phyloP scores from a whole-genome alignment of 495 filamentous ascomycete species.

The Podospora conica region DNA sequence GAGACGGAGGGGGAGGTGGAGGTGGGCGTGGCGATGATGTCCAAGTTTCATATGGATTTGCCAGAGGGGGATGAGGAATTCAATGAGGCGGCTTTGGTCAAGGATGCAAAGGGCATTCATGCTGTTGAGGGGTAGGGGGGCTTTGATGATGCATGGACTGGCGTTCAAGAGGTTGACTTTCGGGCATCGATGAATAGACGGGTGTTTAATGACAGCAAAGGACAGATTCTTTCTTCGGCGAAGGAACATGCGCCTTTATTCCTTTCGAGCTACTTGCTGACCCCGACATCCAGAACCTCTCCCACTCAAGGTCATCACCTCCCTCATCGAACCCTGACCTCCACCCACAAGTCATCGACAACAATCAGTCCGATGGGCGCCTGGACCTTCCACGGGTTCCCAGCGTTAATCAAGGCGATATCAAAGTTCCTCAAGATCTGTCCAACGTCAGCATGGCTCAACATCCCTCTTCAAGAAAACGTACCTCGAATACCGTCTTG shows the following conservation, averaged over 20 bases:
- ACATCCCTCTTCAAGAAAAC: background rate
- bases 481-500: slow-evolving; percentile 46
- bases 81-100: slow-evolving; percentile 32
- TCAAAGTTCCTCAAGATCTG: slow-evolving; percentile 6
- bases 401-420: slow-evolving; percentile 1
- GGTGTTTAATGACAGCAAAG: background rate
- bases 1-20: slow-evolving; percentile 34
- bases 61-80: slow-evolving; percentile 39
- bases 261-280: background rate
- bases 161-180: background rate
- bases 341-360: slow-evolving; percentile 1
- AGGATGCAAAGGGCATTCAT: slow-evolving; percentile 29
- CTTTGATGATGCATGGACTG: background rate
- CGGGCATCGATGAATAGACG: background rate
- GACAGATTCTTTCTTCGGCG: background rate
- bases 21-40: slow-evolving; percentile 28
- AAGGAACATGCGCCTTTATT: too few species aligned
- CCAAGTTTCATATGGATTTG: slow-evolving; percentile 33
- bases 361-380: slow-evolving; percentile 2
- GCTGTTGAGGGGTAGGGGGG: slow-evolving; percentile 26
- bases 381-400: slow-evolving; percentile 1
- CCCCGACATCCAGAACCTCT: background rate
- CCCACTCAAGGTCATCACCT: background rate
- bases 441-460: too few species aligned
- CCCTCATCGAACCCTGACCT: background rate